phyloP scores from a whole-genome alignment of 140 eudicot species.

The Anethum foeniculum region DNA sequence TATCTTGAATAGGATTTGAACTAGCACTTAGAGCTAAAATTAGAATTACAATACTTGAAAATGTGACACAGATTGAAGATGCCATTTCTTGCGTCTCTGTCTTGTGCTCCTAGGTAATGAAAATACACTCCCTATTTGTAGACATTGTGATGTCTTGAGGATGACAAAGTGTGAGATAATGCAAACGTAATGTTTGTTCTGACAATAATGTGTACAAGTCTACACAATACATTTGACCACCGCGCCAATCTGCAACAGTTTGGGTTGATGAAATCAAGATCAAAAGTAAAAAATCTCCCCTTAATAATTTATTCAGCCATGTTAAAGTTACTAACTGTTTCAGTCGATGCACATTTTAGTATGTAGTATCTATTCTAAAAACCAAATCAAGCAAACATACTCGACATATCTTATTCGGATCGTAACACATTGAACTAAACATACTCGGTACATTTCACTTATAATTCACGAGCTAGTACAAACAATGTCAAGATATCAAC shows the following conservation, averaged over 20 bases:
- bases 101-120: neutral
- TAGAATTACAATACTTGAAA: neutral
- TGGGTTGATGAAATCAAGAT: neutral
- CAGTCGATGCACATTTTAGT: neutral
- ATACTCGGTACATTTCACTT: neutral
- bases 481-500: neutral
- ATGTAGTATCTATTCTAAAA: neutral
- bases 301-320: neutral
- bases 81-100: slow-evolving; percentile 3
- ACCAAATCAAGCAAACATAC: neutral
- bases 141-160: neutral
- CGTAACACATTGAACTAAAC: too few species aligned
- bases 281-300: neutral
- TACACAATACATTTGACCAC: neutral
- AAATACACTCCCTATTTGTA: neutral
- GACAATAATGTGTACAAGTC: neutral
- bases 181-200: neutral
- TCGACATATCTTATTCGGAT: too few species aligned
- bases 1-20: slow-evolving; percentile 13
- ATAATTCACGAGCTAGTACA: too few species aligned
- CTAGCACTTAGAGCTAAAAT: neutral
- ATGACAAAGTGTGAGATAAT: neutral
- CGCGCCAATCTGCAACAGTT: neutral
- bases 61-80: neutral
- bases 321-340: neutral